Conservation (phyloP, 2,329 filamentous ascomycete genomes). For the Furcasterigmium sp. region DNA sequence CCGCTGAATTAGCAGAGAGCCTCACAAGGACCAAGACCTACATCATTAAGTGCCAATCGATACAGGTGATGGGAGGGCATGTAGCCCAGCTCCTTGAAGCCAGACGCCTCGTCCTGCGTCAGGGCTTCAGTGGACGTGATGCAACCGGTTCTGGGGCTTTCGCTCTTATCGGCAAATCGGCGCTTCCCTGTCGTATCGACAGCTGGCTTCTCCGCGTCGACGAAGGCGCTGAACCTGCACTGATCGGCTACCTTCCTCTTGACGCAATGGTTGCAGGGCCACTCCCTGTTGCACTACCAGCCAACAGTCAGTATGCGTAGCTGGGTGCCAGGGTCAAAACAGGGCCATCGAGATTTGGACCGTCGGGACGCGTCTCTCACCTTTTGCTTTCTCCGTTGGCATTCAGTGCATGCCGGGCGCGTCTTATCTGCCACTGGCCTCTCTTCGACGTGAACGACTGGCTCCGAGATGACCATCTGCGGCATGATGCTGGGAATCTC, state of each 20-base stretch:
- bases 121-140: too few species aligned
- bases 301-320: background rate
- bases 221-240: conserved; percentile 22
- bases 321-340: background rate
- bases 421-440: too few species aligned
- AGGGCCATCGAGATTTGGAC: too few species aligned
- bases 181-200: conserved; percentile 8
- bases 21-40: conserved; percentile 12
- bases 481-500: too few species aligned
- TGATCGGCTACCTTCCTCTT: conserved; percentile 31
- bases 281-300: conserved; percentile 31
- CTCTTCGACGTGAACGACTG: too few species aligned
- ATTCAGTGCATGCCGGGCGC: conserved; percentile 35
- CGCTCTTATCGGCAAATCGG: background rate
- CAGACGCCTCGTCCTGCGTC: conserved; percentile 14
- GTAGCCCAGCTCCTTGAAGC: conserved; percentile 28
- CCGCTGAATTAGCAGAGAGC: background rate
- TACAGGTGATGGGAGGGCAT: conserved; percentile 20
- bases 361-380: too few species aligned
- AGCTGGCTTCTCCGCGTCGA: conserved; percentile 11
- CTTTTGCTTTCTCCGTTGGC: conserved; percentile 32
- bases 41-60: too few species aligned
- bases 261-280: conserved; percentile 33
- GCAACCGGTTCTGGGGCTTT: too few species aligned
- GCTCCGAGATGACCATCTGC: too few species aligned